phyloP scores from a whole-genome alignment of 164 flowering plant genomes.

The Hamamelis virginiana region DNA sequence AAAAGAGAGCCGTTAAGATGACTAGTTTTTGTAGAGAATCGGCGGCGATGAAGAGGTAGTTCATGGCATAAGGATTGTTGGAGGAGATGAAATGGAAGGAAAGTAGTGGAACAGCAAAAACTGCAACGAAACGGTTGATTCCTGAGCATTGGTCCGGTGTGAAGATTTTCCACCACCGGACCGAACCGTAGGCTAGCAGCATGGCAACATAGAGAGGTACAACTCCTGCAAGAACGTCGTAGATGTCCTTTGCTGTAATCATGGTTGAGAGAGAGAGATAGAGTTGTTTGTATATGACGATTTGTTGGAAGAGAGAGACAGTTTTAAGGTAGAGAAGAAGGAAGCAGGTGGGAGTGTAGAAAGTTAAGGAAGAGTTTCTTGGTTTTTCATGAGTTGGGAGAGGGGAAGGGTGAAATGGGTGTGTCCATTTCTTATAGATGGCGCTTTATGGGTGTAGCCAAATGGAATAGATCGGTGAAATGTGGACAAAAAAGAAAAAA shows the following conservation, averaged over 20 bases:
- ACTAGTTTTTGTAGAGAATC: conserved; percentile 82
- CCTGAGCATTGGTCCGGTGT: conserved; percentile 95
- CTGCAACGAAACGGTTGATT: conserved; percentile 91
- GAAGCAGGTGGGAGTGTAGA: too few species aligned
- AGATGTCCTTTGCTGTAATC: conserved; percentile 84
- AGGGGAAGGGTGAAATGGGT: too few species aligned
- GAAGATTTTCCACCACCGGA: conserved; percentile 95
- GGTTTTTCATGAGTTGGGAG: too few species aligned
- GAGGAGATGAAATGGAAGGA: conserved; percentile 92
- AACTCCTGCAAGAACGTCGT: conserved; percentile 76
- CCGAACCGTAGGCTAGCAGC: conserved; percentile 91
- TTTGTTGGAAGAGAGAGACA: too few species aligned
- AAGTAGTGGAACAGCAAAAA: conserved; percentile 88
- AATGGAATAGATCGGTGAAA: too few species aligned
- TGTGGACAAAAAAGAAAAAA: too few species aligned
- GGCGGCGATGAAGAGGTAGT: conserved; percentile 86
- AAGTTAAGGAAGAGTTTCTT: too few species aligned
- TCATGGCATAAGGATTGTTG: conserved; percentile 81
- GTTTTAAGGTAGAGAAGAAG: too few species aligned
- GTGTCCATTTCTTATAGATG: too few species aligned
- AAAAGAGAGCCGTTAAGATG: conserved; percentile 60
- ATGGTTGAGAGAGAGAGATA: conserved; percentile 17
- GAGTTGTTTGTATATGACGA: too few species aligned
- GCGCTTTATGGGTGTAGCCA: too few species aligned
- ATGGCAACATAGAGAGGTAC: conserved; percentile 89